Percentiles rank a stretch among this genome's conserved stretches.
These are phyloP conservation scores for Myxozyma neotropica DNA, from an alignment of 805 yeast species.

Conservation along the genomic window DNA sequence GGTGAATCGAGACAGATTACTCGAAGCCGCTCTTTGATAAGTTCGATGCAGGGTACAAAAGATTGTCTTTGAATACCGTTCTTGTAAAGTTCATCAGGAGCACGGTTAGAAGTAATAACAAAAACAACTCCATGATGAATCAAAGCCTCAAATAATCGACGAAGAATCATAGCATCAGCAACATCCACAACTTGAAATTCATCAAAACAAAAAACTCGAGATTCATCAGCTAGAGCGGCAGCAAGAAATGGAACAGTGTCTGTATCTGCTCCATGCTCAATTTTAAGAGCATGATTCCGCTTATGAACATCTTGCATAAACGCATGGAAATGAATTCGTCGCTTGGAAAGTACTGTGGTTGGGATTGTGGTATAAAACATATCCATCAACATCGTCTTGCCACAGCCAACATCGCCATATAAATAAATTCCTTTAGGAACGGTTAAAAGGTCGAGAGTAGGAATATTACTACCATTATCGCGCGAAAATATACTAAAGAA, in stretches of 20 bases:
- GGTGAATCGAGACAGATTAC: conserved; percentile 86
- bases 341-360: conserved; percentile 74
- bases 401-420: conserved; percentile 98
- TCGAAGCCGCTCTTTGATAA: conserved; percentile 69
- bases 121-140: conserved; percentile 76
- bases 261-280: conserved; percentile 65
- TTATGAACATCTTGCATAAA: conserved; percentile 95
- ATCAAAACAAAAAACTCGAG: conserved; percentile 88
- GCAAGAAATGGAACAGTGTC: conserved; percentile 87
- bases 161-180: conserved; percentile 95
- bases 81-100: conserved; percentile 89
- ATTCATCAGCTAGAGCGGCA: conserved; percentile 71
- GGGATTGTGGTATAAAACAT: conserved; percentile 77
- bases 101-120: conserved; percentile 93
- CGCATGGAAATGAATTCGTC: conserved; percentile 90
- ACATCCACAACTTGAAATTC: conserved; percentile 98
- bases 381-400: conserved; percentile 98
- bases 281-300: conserved; percentile 73
- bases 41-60: conserved; percentile 87
- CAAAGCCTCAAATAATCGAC: conserved; percentile 67
- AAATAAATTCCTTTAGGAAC: conserved; percentile 81
- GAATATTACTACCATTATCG: conserved; percentile 20
- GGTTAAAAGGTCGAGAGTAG: conserved; percentile 14
- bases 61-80: conserved; percentile 93
- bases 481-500: conserved; percentile 21